Conservation (phyloP, 495 filamentous ascomycete genomes). For the Penicillium verhagenii region DNA sequence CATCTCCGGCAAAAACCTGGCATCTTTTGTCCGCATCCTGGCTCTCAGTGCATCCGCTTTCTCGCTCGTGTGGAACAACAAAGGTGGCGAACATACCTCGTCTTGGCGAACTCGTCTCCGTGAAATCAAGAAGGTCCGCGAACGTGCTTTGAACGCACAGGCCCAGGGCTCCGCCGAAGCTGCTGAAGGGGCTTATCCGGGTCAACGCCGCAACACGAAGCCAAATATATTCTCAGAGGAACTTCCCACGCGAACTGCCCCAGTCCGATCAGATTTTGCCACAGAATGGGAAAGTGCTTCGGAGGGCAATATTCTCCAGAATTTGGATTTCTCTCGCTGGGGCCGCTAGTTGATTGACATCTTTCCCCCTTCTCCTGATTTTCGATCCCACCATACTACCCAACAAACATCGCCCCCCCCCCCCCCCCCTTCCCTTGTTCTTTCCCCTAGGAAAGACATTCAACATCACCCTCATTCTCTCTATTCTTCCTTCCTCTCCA, state of each 20-base stretch:
- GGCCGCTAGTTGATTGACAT: conserved; percentile 20
- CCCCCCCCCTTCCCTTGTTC: not conserved
- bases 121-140: conserved; percentile 79
- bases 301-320: conserved; percentile 40
- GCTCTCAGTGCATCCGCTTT: conserved; percentile 94
- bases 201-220: conserved; percentile 47
- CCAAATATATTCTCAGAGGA: conserved; percentile 47
- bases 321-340: conserved; percentile 48
- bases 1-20: conserved; percentile 72
- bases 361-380: no score
- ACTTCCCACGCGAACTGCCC: conserved; percentile 27
- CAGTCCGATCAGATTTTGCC: conserved; percentile 30
- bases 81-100: conserved; percentile 81
- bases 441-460: no score
- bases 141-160: conserved; percentile 45
- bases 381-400: not conserved
- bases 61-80: conserved; percentile 81
- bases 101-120: conserved; percentile 85
- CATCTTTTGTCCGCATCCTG: conserved; percentile 84
- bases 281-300: conserved; percentile 45
- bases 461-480: not conserved
- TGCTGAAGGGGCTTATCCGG: conserved; percentile 39
- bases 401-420: conserved; percentile 1
- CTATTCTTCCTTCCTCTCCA: not conserved
- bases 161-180: conserved; percentile 33